Evolutionary conservation across 2,329 filamentous ascomycete genomes (phyloP).

Genomic region (Rugonectria rugulosa): DNA sequence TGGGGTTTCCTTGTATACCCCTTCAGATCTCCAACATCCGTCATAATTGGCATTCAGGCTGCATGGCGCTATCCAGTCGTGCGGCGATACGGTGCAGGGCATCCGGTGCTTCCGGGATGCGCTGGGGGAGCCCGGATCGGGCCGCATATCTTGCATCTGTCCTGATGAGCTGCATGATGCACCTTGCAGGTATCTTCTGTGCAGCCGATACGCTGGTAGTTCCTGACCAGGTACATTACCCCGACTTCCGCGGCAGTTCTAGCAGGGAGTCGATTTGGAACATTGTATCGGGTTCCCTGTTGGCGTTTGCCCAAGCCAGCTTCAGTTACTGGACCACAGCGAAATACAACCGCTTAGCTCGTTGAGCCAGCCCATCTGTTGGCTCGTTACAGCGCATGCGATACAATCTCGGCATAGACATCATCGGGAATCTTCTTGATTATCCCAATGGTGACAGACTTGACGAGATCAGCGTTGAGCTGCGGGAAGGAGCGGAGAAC

Average conservation of each 20-base stretch:
- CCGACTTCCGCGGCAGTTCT: conserved; percentile 22
- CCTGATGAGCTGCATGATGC: conserved; percentile 13
- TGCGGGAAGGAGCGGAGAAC: conserved; percentile 87
- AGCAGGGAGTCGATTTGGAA: conserved; percentile 24
- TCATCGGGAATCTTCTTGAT: conserved; percentile 90
- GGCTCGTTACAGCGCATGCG: conserved; percentile 73
- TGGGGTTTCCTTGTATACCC: background rate
- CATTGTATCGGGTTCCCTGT: too few species aligned
- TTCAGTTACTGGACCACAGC: too few species aligned
- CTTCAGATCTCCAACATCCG: background rate
- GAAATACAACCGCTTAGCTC: too few species aligned
- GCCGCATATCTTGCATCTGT: background rate
- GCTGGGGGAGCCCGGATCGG: conserved; percentile 13
- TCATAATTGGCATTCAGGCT: background rate
- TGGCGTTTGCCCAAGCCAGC: conserved; percentile 11
- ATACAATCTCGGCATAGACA: conserved; percentile 88
- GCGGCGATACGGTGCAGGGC: conserved; percentile 2
- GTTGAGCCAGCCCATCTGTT: too few species aligned
- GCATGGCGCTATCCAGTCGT: background rate
- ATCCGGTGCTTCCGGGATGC: conserved; percentile 11
- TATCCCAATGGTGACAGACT: conserved; percentile 83
- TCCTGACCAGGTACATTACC: conserved; percentile 17
- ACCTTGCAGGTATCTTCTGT: background rate
- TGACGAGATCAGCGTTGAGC: conserved; percentile 83
- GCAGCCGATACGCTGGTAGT: background rate